These are phyloP conservation scores for Trichoderma harzianum DNA, from an alignment of 2,329 filamentous ascomycete genomes.

Conservation along the genomic window DNA sequence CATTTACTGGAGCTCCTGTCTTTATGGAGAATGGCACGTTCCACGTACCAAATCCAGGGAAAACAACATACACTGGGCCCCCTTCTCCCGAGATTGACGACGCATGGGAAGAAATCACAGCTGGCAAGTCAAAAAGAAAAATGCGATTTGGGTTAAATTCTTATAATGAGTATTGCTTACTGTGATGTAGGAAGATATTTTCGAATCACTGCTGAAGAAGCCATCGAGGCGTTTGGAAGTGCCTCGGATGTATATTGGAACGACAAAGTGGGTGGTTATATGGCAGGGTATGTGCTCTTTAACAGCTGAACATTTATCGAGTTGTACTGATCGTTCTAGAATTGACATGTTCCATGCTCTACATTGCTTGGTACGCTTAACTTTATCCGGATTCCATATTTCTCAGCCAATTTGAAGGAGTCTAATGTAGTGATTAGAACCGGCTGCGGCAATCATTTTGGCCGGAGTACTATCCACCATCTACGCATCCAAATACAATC, in stretches of 20 bases:
- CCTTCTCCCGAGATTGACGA: not conserved
- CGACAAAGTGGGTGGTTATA: not conserved
- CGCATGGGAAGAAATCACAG: not conserved
- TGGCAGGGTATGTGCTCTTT: not conserved
- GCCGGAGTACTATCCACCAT: not conserved
- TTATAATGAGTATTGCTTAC: no score
- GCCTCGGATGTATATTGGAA: not conserved
- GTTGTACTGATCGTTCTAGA: not conserved
- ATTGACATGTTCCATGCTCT: not conserved
- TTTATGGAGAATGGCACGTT: not conserved
- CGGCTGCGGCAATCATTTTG: not conserved
- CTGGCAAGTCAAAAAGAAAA: no score
- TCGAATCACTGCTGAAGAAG: not conserved
- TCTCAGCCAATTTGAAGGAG: not conserved
- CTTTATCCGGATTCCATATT: rapidly evolving
- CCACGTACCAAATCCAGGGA: not conserved
- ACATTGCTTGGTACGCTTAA: not conserved
- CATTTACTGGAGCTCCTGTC: not conserved
- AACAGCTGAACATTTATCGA: not conserved
- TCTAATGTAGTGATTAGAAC: not conserved
- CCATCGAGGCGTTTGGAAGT: not conserved
- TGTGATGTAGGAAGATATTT: not conserved
- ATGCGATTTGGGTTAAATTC: no score
- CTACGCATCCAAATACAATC: not conserved
- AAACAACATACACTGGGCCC: not conserved